Evolutionary conservation across 805 yeast species (phyloP).

Genomic region (Candida hispaniensis): DNA sequence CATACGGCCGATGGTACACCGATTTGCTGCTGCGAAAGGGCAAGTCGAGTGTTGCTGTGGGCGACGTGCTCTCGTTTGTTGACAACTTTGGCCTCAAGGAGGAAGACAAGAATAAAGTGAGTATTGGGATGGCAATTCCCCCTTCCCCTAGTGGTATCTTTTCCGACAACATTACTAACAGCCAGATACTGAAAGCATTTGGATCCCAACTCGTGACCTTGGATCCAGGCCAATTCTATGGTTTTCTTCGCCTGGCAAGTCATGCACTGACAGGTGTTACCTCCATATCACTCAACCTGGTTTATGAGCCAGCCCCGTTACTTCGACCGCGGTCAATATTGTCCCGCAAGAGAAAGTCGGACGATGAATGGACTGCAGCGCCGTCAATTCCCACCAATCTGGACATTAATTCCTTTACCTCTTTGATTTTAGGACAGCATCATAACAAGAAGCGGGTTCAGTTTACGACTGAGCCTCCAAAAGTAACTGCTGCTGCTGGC

Average conservation of each 20-base stretch:
- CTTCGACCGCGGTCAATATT: conserved; percentile 76
- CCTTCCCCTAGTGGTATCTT: conserved; percentile 1
- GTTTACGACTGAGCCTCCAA: conserved; percentile 30
- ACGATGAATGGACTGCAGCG: conserved; percentile 11
- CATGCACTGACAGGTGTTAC: conserved; percentile 44
- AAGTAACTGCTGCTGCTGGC: conserved; percentile 33
- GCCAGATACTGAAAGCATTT: conserved; percentile 26
- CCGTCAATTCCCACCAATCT: conserved; percentile 24
- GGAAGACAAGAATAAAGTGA: conserved; percentile 40
- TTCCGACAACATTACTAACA: neutral
- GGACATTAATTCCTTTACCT: conserved; percentile 79
- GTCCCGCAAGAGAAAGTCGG: conserved; percentile 39
- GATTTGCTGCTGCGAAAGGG: conserved; percentile 61
- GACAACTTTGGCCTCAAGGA: conserved; percentile 60
- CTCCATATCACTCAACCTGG: conserved; percentile 35
- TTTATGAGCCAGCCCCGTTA: conserved; percentile 42
- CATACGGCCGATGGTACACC: conserved; percentile 90
- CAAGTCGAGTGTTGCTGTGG: conserved; percentile 53
- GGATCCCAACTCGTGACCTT: conserved; percentile 38
- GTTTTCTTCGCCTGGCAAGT: conserved; percentile 66
- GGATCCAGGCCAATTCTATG: conserved; percentile 86
- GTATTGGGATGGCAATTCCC: neutral
- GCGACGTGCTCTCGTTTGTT: conserved; percentile 71
- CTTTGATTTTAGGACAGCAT: conserved; percentile 72
- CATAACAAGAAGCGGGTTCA: conserved; percentile 29